Evolutionary conservation across 805 yeast species (phyloP).

Genomic region (Pichia paraexigua): DNA sequence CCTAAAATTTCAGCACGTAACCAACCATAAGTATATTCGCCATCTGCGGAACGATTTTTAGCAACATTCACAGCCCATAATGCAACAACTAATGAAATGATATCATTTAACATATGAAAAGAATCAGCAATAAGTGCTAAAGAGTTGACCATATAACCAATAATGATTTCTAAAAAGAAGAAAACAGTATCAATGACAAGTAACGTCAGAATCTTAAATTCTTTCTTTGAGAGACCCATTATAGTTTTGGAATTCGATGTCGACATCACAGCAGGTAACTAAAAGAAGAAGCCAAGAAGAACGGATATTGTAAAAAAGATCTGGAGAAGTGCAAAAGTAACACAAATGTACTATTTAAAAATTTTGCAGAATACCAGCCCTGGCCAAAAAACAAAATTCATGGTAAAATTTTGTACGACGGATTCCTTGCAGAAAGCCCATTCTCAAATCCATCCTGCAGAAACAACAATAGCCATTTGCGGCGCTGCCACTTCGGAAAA

Average conservation of each 20-base stretch:
- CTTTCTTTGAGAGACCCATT: conserved; percentile 36
- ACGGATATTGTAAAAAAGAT: background rate
- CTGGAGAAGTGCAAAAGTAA: background rate
- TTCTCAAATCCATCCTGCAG: too few relatives aligned
- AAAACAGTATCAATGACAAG: conserved; percentile 71
- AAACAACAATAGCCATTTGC: too few relatives aligned
- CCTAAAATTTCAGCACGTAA: conserved; percentile 96
- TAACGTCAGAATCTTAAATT: conserved; percentile 62
- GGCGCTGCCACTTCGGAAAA: too few relatives aligned
- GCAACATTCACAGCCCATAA: conserved; percentile 95
- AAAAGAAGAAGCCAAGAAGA: background rate
- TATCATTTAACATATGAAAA: conserved; percentile 95
- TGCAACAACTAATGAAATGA: conserved; percentile 81
- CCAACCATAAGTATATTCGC: conserved; percentile 94
- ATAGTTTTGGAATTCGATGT: conserved; percentile 1
- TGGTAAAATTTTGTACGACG: too few relatives aligned
- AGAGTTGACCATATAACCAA: conserved; percentile 89
- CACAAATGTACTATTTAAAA: too few relatives aligned
- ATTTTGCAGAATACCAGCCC: background rate
- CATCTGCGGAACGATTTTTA: conserved; percentile 70
- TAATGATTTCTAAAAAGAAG: conserved; percentile 75
- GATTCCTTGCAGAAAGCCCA: too few relatives aligned
- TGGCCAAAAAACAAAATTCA: too few relatives aligned
- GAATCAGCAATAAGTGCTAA: conserved; percentile 93
- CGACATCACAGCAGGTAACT: background rate